Percentiles rank a stretch among this genome's conserved stretches.
Evolutionary conservation across 106 monocot genomes (phyloP).

Genomic region (Dendrobium chrysotoxum): DNA sequence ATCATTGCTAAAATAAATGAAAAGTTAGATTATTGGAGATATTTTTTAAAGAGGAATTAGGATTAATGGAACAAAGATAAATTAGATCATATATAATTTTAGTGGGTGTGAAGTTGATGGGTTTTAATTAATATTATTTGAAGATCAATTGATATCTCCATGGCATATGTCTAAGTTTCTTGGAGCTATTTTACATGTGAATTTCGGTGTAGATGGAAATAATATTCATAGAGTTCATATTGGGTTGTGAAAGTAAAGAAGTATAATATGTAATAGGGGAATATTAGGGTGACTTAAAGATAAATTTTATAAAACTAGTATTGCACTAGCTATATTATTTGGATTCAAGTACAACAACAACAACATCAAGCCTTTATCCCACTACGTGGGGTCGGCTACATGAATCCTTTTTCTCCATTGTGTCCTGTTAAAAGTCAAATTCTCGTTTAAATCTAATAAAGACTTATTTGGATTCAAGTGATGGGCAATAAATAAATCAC

Average conservation of each 20-base stretch:
- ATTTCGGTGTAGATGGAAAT: neutral
- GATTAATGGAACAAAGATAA: no score
- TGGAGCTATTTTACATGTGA: neutral
- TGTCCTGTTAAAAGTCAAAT: no score
- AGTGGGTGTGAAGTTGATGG: neutral
- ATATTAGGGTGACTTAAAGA: neutral
- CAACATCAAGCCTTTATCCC: no score
- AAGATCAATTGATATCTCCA: neutral
- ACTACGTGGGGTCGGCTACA: no score
- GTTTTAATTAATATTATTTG: neutral
- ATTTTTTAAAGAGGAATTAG: no score
- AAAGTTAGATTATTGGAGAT: neutral
- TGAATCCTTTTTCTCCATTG: no score
- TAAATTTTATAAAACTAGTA: no score
- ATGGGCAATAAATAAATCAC: no score
- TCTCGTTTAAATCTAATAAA: no score
- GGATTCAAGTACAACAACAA: no score
- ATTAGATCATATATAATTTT: neutral
- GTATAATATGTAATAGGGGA: neutral
- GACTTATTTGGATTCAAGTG: no score
- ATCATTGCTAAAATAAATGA: neutral
- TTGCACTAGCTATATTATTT: no score
- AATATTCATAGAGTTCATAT: neutral
- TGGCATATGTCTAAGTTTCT: neutral
- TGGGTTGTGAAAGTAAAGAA: neutral